Conservation (phyloP, 2,329 filamentous ascomycete species). For the Aspergillus viridinutans region DNA sequence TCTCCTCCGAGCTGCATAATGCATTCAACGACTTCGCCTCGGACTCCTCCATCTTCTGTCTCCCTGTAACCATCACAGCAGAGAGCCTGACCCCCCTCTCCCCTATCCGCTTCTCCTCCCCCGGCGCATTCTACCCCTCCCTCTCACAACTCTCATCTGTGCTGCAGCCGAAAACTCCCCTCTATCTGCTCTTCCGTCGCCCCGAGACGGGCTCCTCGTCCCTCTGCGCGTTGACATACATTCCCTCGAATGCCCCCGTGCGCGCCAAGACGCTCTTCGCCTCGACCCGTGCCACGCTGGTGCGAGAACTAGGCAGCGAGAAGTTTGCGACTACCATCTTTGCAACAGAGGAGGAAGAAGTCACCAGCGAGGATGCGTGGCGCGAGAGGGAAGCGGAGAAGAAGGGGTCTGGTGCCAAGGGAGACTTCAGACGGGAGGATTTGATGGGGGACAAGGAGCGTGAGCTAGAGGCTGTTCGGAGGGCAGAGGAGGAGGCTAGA, state of each 20-base stretch:
- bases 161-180: conserved; percentile 52
- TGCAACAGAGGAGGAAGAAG: conserved; percentile 55
- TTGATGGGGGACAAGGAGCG: conserved; percentile 61
- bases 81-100: conserved; percentile 41
- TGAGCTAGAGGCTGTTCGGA: conserved; percentile 53
- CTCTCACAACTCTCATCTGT: conserved; percentile 47
- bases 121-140: conserved; percentile 48
- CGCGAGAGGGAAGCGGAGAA: conserved; percentile 49
- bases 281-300: conserved; percentile 57
- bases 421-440: conserved; percentile 37
- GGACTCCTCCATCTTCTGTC: conserved; percentile 39
- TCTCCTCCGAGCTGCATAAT: conserved; percentile 44
- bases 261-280: conserved; percentile 65
- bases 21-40: conserved; percentile 44
- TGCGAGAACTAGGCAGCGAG: conserved; percentile 58
- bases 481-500: conserved; percentile 56
- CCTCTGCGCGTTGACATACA: conserved; percentile 56
- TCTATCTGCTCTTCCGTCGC: conserved; percentile 59
- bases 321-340: conserved; percentile 58
- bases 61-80: conserved; percentile 44
- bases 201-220: conserved; percentile 25
- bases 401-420: conserved; percentile 22
- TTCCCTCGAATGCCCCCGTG: conserved; percentile 60
- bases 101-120: conserved; percentile 37
- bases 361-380: conserved; percentile 52